These are phyloP conservation scores for Sphaerobolus stellatus DNA, from an alignment of 1,284 basidiomycete species.

Conservation along the genomic window DNA sequence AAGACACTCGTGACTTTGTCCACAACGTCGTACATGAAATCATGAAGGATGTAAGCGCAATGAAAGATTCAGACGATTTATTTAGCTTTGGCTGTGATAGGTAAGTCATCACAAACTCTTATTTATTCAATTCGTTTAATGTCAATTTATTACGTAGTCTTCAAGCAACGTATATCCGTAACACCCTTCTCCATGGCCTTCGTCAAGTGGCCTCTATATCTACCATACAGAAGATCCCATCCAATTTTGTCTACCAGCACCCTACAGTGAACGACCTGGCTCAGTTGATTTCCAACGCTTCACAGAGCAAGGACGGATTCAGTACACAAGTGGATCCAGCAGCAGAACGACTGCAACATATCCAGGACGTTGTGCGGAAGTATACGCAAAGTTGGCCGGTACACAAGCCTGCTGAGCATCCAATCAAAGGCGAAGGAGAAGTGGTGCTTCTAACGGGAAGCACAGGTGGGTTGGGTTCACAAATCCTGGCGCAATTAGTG, in stretches of 20 bases:
- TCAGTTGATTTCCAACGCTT: background rate
- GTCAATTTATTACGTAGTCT: conserved; percentile 27
- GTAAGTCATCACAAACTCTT: conserved; percentile 26
- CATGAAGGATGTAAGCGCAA: conserved; percentile 3
- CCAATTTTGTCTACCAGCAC: conserved; percentile 5
- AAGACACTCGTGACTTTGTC: conserved; percentile 11
- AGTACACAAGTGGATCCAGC: background rate
- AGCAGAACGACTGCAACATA: background rate
- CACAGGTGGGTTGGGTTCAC: conserved; percentile 36
- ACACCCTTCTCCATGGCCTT: conserved; percentile 35
- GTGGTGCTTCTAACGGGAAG: conserved; percentile 36
- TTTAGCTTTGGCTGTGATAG: conserved; percentile 45
- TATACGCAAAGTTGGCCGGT: background rate
- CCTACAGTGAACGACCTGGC: background rate
- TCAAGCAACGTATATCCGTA: conserved; percentile 43
- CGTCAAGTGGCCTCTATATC: conserved; percentile 22
- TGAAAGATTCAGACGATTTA: conserved; percentile 34
- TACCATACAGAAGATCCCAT: background rate
- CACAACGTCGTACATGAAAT: conserved; percentile 14
- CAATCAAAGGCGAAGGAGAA: conserved; percentile 2
- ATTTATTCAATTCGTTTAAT: conserved; percentile 9
- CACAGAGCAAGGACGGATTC: background rate
- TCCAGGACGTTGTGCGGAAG: conserved; percentile 17
- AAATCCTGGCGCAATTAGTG: conserved; percentile 28
- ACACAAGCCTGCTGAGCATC: background rate